Evolutionary conservation across 2,329 filamentous ascomycete genomes (phyloP), one percentile per base, ranked within the genome.

Genomic region (Spiromastix sp.): DNA sequence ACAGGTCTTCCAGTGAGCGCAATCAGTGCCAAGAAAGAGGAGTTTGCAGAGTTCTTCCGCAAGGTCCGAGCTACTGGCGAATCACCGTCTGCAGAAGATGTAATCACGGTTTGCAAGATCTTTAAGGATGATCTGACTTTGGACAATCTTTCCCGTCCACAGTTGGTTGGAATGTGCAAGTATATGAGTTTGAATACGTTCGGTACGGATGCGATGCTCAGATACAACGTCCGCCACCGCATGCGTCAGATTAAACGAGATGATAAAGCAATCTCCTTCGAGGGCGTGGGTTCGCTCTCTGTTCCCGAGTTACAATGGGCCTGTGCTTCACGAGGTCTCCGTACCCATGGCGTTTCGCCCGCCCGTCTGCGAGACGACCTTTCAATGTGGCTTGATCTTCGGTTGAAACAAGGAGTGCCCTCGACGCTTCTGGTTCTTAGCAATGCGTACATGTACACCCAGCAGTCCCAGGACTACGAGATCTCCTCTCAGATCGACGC

Each of bases 211-310:
- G 85, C 86, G 60, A 93, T 98, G 82, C 79, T 98, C 34, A 84
- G 91, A 37, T 98, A 98, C 66, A 86, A 93, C 58, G 78, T 98
- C 51, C 85, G 91, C 39, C 87, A 96, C 64, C 84, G 89, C 43
- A 98, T 98, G 91, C 79, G 89, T 50, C 91, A 98, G 64, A 96
- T 96, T 71, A 98, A 98, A 77, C 81, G 89, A 44, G 91, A 98
- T 54, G 91, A 98, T 64, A 80, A 79, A 47, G 86, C 87, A 44
- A 98, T 98, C 56, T 82, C 78, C 57, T 94, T 81, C 54, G 91
- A 98, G 62, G 87, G 91, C 21, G 81, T 98, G 19, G 86, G 93
- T 41, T 87, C 81, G 36, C 74, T 98, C 34, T 93, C 86, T n/a
- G 86, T 96, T 0, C 73, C 80, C 2, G 91, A 98, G 61, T 72